Base-by-base conservation (phyloP, 2,329 filamentous ascomycete species). In the Calonectria naviculata region DNA sequence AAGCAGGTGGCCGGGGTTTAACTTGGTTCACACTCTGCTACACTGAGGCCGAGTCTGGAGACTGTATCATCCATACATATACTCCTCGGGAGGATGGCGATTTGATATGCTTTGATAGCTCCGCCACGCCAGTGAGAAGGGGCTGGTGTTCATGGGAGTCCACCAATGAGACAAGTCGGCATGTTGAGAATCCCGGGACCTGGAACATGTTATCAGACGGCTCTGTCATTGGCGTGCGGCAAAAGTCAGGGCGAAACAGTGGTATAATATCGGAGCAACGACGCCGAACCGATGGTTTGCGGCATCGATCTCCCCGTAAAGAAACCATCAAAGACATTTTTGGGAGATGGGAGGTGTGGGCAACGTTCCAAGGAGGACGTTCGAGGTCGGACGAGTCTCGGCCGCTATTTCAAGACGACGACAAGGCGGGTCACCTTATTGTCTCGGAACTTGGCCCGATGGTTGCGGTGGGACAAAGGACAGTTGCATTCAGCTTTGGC, bases 401-500 rank as follows among this genome's bases (percentile, higher is more conserved):
- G 36, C 85, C 85, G 10, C 83, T 90, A 15, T 83, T 85, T 65
- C 75, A 81, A 8, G 80, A 84, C 12, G 80, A 82, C 6, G 83
- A 84, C 44, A 78, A 83, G 47, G 83, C 84, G 4, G 85, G 87
- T 3, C 87, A 90, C 68, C 85, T 95, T 5, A 89, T 94, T 56
- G 90, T 94, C 26, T 89, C 89, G 3, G 87, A 87, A 54, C 84
- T 93, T 1, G 94, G 93, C 0, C 93, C 93, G 0, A 89, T 93
- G 68, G 85, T 87, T 2, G 85, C 85, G 64, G 83, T 94, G 1
- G 93, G 93, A 15, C 87, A 89, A 58, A 86, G 88, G 54, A 93
- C 91, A 62, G 87, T 94, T 4, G 93, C 90, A 0, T 88, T 95
- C 34, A 92, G 89, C 0, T 90, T 95, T 70, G 94, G 93, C 15